A percentile compares a stretch with the other conserved stretches of the same genome.
phyloP scores from a whole-genome alignment of 169 alveolate species.

The Plasmodium coatneyi region DNA sequence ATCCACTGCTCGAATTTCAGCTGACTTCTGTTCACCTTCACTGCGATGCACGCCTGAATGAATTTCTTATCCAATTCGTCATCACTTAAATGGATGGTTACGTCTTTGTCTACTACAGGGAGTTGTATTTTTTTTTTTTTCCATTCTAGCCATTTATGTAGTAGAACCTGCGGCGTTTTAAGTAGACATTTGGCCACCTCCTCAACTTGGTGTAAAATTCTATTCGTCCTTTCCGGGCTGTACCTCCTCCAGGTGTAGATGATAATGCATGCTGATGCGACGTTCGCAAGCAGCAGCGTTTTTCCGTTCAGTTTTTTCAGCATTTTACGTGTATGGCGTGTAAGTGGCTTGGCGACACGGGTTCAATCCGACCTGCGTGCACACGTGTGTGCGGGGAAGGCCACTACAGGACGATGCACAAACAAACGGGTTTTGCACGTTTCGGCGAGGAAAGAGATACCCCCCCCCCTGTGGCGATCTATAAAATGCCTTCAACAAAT shows the following conservation, averaged over 20 bases:
- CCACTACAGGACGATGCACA: background rate
- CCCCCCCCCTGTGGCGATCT: background rate
- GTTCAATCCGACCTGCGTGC: background rate
- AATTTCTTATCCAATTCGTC: conserved; percentile 54
- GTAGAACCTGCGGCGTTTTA: background rate
- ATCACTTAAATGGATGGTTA: conserved; percentile 16
- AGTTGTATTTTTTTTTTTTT: background rate
- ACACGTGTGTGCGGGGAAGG: background rate
- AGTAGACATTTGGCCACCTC: background rate
- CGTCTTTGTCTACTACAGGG: conserved; percentile 16
- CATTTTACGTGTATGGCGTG: background rate
- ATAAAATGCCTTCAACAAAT: background rate
- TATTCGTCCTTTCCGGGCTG: background rate
- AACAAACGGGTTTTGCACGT: background rate
- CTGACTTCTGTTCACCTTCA: conserved; percentile 7
- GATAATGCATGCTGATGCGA: background rate
- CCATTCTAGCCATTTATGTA: background rate
- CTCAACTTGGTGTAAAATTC: background rate
- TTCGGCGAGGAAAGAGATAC: background rate
- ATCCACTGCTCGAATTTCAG: conserved; percentile 42
- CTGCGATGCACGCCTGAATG: conserved; percentile 21
- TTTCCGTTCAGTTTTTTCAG: background rate
- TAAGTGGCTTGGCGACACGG: background rate
- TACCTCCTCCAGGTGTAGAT: background rate
- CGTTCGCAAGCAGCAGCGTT: conserved; percentile 2